Base-by-base conservation (phyloP, 345 rosid species). In the Populus simonii region DNA sequence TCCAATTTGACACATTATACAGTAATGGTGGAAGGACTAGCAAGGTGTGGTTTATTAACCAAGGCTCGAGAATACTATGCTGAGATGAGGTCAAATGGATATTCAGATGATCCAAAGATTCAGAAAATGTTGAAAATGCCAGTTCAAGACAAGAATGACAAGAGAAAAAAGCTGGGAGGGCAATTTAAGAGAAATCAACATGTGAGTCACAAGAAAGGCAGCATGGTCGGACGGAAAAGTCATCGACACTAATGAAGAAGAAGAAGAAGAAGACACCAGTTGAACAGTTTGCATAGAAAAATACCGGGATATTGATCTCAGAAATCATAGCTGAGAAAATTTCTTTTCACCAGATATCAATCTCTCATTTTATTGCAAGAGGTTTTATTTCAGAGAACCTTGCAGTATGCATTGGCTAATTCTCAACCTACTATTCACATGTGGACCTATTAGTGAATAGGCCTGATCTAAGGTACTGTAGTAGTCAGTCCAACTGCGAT, bases 31-130 rank as follows among this genome's bases (percentile, higher is more conserved):
- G 84, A 88, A 75, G 94, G 96, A 59, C 83, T 94, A 76, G 86
- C 87, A 59, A 55, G 82, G 33, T 89, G 88, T 81, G 95, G 97
- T 17, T 80, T 82, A 86, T 65, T 83, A 68, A 71, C 66, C 53
- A 87, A 88, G 80, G 97, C 97, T 35, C 85, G 84, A 66, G 88
- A 89, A 83, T 82, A 82, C 17, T 88, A 90, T 82, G 80, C 82
- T 55, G 97, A 92, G 79, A 92, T 92, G 98, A 83, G 72, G 79
- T 82, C 88, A 57, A 83, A 80, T 67, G 98, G 97, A 45, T 89
- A 89, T 74, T 67, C 79, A 38, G 92, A 89, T 74, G 91, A 90
- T 75, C 98, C 98, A 33, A 94, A 88, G 88, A 87, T 94, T 70
- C 81, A 80, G 83, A 90, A 83, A 79, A 86, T 88, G 62, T 80